Conservation (phyloP, 1,284 basidiomycete genomes). For the Cryptococcus jaspeensis region DNA sequence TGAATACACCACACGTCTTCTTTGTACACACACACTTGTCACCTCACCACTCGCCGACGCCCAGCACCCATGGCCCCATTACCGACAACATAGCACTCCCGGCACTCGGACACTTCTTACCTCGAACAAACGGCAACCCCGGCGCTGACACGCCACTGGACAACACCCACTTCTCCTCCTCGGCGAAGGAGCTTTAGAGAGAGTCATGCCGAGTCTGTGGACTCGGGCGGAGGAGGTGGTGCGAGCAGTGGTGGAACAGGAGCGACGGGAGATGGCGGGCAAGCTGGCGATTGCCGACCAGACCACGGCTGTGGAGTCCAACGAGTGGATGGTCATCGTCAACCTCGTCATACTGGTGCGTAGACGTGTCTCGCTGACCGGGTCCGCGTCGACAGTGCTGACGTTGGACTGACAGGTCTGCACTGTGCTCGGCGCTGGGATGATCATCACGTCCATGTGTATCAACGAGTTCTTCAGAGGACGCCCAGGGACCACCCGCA, state of each 20-base stretch:
- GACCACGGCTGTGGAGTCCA: slow-evolving; percentile 19
- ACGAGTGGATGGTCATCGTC: slow-evolving; percentile 40
- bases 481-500: slow-evolving; percentile 45
- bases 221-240: neutral
- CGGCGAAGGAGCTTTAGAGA: too few species aligned
- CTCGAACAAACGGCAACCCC: too few species aligned
- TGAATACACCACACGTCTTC: too few species aligned
- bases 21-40: too few species aligned
- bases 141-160: too few species aligned
- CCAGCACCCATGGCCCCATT: too few species aligned
- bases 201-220: neutral
- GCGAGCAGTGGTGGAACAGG: neutral
- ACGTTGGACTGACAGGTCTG: slow-evolving; percentile 15
- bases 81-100: too few species aligned
- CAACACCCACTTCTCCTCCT: too few species aligned
- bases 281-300: slow-evolving; percentile 8
- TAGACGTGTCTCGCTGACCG: neutral
- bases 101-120: too few species aligned
- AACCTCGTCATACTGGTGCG: slow-evolving; percentile 44
- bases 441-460: slow-evolving; percentile 35
- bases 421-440: slow-evolving; percentile 39
- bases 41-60: too few species aligned
- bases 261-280: neutral
- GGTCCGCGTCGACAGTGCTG: neutral
- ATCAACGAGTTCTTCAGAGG: slow-evolving; percentile 36